A percentile compares a stretch with the other conserved stretches of the same genome.
These are phyloP conservation scores for Tetrastigma voinierianum DNA, from an alignment of 164 flowering plant genomes.

Conservation along the genomic window DNA sequence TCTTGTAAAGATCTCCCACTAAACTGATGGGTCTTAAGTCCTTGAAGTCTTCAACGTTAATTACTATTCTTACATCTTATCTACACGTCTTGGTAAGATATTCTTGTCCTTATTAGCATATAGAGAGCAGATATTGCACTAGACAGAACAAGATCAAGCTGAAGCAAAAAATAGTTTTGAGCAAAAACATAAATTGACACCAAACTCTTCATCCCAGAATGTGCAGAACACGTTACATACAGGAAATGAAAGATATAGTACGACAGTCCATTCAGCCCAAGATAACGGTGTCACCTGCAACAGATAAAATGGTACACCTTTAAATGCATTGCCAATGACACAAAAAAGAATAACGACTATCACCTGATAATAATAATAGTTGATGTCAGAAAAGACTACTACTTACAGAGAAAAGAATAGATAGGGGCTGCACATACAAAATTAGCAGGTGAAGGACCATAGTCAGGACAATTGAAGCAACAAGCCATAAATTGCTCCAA, in stretches of 20 bases:
- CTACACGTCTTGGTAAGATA: too few relatives aligned
- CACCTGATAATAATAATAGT: not conserved
- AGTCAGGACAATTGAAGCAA: slow-evolving; percentile 80
- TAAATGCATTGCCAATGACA: not conserved
- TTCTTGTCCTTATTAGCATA: too few relatives aligned
- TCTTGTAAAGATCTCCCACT: too few relatives aligned
- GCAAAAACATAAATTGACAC: too few relatives aligned
- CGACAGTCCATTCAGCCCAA: slow-evolving; percentile 85
- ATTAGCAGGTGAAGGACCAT: slow-evolving; percentile 89
- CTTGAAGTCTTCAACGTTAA: too few relatives aligned
- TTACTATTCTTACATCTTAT: too few relatives aligned
- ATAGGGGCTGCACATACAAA: slow-evolving; percentile 78
- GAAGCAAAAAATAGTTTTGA: too few relatives aligned
- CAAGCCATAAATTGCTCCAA: slow-evolving; percentile 98
- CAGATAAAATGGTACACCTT: not conserved
- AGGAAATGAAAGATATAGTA: slow-evolving; percentile 90
- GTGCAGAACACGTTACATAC: slow-evolving; percentile 37
- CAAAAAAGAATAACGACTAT: not conserved
- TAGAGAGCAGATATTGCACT: too few relatives aligned
- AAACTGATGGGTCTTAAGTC: too few relatives aligned
- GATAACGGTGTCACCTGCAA: slow-evolving; percentile 90
- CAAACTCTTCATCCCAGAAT: not conserved
- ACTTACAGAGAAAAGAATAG: slow-evolving; percentile 95
- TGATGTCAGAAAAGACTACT: slow-evolving; percentile 7
- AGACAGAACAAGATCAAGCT: too few relatives aligned